Evolutionary conservation across 2,329 filamentous ascomycete genomes (phyloP).

Genomic region (Claviceps sp.): DNA sequence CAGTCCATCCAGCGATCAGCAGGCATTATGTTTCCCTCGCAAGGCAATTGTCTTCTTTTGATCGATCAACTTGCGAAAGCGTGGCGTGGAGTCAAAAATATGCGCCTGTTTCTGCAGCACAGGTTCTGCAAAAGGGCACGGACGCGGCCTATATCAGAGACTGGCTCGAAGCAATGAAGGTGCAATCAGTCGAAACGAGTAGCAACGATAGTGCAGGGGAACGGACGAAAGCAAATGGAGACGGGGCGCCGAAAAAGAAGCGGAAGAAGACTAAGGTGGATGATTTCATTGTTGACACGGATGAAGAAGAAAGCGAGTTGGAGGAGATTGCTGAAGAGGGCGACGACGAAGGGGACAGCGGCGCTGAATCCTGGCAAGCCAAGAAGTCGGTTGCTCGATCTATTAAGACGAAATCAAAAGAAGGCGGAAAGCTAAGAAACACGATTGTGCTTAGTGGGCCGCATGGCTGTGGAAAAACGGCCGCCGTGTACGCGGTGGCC

Average conservation of each 20-base stretch:
- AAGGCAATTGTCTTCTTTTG: slow-evolving; percentile 61
- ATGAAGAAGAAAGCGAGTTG: slow-evolving; percentile 59
- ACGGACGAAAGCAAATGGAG: slow-evolving; percentile 17
- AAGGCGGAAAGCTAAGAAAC: slow-evolving; percentile 46
- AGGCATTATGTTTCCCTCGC: slow-evolving; percentile 47
- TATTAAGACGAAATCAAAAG: slow-evolving; percentile 25
- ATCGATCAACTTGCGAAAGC: slow-evolving; percentile 61
- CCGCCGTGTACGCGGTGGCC: slow-evolving; percentile 80
- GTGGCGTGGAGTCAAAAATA: slow-evolving; percentile 76
- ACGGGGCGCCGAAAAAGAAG: slow-evolving; percentile 38
- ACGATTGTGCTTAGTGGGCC: slow-evolving; percentile 81
- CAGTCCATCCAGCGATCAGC: slow-evolving; percentile 43
- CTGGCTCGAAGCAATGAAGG: slow-evolving; percentile 66
- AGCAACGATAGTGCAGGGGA: slow-evolving; percentile 18
- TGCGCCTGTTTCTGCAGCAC: slow-evolving; percentile 50
- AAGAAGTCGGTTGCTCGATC: slow-evolving; percentile 43
- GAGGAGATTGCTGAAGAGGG: slow-evolving; percentile 54
- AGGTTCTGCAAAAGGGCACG: slow-evolving; percentile 62
- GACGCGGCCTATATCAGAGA: slow-evolving; percentile 61
- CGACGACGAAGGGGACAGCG: slow-evolving; percentile 42
- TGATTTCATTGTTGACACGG: slow-evolving; percentile 66
- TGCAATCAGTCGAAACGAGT: slow-evolving; percentile 62
- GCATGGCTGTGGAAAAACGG: slow-evolving; percentile 83
- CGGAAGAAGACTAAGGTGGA: slow-evolving; percentile 63
- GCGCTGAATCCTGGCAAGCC: slow-evolving; percentile 19